Conservation (phyloP, 805 yeast species). For the Wickerhamomyces hampshirensis region DNA sequence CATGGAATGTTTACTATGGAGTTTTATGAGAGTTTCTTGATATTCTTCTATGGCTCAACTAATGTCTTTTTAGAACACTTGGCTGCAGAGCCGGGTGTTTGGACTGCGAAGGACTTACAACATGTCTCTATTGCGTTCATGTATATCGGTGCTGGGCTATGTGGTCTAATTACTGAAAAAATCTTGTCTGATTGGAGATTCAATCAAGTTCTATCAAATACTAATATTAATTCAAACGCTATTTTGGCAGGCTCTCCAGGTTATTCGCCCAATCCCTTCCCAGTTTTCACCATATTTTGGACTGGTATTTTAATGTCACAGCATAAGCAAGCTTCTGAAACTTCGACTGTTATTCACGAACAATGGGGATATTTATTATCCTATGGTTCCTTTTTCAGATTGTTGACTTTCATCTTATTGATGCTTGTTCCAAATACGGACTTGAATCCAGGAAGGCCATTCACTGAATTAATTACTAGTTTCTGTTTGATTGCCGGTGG, state of each 20-base stretch:
- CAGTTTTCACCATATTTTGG: slow-evolving; percentile 90
- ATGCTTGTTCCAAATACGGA: slow-evolving; percentile 38
- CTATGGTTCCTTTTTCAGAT: slow-evolving; percentile 76
- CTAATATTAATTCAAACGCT: slow-evolving; percentile 24
- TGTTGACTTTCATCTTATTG: slow-evolving; percentile 55
- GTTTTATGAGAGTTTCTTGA: slow-evolving; percentile 70
- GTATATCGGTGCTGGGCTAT: slow-evolving; percentile 86
- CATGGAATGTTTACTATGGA: slow-evolving; percentile 71
- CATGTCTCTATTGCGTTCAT: slow-evolving; percentile 89
- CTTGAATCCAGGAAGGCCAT: slow-evolving; percentile 59
- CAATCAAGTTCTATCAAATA: slow-evolving; percentile 32
- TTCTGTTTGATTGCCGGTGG: slow-evolving; percentile 88
- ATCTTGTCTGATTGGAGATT: slow-evolving; percentile 58
- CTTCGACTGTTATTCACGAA: slow-evolving; percentile 75
- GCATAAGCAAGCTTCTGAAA: slow-evolving; percentile 78
- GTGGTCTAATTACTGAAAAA: slow-evolving; percentile 82
- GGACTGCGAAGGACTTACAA: slow-evolving; percentile 89
- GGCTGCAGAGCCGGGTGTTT: slow-evolving; percentile 69
- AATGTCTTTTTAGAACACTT: slow-evolving; percentile 90
- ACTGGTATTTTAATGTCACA: slow-evolving; percentile 95
- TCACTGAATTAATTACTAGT: slow-evolving; percentile 77
- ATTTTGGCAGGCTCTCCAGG: slow-evolving; percentile 55
- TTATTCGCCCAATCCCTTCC: slow-evolving; percentile 90
- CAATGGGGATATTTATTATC: slow-evolving; percentile 92
- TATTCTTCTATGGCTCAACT: slow-evolving; percentile 84